Conservation (phyloP, 345 rosid genomes). For the Anacardium occidentale region DNA sequence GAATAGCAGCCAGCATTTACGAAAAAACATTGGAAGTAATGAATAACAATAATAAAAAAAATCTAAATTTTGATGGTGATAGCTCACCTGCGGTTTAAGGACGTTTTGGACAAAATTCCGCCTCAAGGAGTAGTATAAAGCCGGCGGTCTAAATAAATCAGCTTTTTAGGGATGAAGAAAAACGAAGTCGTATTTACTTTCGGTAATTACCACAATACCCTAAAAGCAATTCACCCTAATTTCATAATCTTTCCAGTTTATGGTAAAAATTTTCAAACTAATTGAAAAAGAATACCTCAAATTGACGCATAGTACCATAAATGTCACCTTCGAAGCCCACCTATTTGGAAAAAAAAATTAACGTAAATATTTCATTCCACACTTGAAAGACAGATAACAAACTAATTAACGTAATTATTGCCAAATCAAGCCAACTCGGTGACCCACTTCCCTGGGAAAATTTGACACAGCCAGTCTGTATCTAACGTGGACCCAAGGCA, state of each 20-base stretch:
- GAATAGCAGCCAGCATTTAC: neutral
- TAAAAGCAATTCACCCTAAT: neutral
- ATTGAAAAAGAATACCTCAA: neutral
- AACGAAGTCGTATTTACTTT: neutral
- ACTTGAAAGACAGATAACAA: neutral
- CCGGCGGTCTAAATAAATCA: neutral
- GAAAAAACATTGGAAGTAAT: neutral
- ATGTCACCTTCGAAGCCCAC: constrained; percentile 4
- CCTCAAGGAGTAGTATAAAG: neutral
- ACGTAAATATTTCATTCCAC: neutral
- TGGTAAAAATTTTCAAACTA: too few species aligned
- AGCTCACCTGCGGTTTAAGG: neutral
- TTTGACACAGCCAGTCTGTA: neutral
- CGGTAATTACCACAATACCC: neutral
- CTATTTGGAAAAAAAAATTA: neutral
- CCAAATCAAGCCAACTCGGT: neutral
- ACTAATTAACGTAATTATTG: neutral
- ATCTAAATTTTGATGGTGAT: neutral
- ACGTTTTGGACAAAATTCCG: neutral
- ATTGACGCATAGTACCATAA: neutral
- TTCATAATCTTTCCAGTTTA: neutral
- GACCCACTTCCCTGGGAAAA: constrained; percentile 8
- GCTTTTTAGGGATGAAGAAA: neutral
- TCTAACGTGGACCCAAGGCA: constrained; percentile 13
- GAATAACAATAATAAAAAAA: neutral